A percentile compares a stretch with the other conserved stretches of the same genome.
Conservation (phyloP, 208 protist species). For the Lotmaria passim region DNA sequence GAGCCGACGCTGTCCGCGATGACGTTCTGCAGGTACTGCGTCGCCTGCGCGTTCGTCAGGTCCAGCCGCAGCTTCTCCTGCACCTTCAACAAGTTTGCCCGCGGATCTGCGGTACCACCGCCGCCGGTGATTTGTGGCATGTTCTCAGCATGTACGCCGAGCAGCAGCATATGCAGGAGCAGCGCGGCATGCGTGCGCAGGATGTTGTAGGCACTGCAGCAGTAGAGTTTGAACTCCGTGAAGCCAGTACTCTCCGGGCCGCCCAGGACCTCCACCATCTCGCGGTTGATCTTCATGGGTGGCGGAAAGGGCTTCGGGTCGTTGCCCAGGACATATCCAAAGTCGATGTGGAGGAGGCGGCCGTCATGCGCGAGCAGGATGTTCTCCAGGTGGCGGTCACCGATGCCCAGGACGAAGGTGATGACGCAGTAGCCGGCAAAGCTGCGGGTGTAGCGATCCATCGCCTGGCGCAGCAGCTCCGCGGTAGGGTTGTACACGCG, state of each 20-base stretch:
- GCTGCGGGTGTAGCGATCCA: conserved; percentile 96
- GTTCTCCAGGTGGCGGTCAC: conserved; percentile 97
- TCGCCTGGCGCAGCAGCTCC: conserved; percentile 60
- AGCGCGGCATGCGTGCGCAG: conserved; percentile 94
- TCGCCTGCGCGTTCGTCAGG: conserved; percentile 91
- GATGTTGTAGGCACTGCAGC: conserved; percentile 96
- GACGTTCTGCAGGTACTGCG: conserved; percentile 92
- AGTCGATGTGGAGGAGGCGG: conserved; percentile 98
- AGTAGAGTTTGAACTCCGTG: conserved; percentile 86
- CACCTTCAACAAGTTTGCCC: conserved; percentile 80
- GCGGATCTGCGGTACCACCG: conserved; percentile 56
- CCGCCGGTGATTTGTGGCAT: conserved; percentile 73
- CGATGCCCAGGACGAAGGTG: conserved; percentile 97
- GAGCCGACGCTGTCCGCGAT: conserved; percentile 95
- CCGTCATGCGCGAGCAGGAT: conserved; percentile 94
- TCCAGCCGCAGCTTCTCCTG: conserved; percentile 95
- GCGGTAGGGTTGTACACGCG: conserved; percentile 77
- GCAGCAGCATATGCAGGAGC: conserved; percentile 94
- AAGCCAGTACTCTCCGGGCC: conserved; percentile 78
- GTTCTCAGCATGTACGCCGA: conserved; percentile 91
- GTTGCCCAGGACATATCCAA: conserved; percentile 97
- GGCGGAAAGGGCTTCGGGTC: conserved; percentile 97
- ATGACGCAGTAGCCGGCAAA: conserved; percentile 97
- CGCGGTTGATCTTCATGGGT: conserved; percentile 96
- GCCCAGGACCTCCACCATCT: conserved; percentile 91